Percentiles rank a stretch among this genome's conserved stretches.
phyloP scores from a whole-genome alignment of 768 basidiomycete species.

The Phanerodontia chrysosporium region DNA sequence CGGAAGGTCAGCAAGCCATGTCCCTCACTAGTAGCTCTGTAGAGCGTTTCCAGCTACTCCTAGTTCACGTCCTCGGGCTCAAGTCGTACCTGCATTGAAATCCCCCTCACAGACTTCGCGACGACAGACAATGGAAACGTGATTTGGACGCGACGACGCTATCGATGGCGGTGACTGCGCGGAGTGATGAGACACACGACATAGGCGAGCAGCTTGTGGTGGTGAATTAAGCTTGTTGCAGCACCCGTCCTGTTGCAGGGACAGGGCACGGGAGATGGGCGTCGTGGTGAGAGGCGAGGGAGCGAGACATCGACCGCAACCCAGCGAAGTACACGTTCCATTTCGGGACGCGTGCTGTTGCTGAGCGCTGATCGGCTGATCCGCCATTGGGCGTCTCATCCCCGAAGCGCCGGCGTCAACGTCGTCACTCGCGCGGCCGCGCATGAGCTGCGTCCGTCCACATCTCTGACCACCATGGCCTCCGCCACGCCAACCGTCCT shows the following conservation, averaged over 20 bases:
- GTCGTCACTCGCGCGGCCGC: neutral
- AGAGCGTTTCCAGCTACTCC: neutral
- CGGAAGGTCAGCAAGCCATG: neutral
- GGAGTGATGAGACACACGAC: neutral
- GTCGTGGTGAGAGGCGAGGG: neutral
- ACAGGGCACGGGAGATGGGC: neutral
- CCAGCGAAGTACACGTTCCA: neutral
- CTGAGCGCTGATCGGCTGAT: neutral
- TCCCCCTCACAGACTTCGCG: neutral
- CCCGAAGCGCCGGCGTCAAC: neutral
- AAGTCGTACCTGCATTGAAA: neutral
- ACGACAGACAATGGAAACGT: neutral
- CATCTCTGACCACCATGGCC: constrained; percentile 43
- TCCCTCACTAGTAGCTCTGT: neutral
- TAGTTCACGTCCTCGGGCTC: neutral
- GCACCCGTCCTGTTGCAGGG: neutral
- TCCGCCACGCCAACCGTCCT: constrained; percentile 67
- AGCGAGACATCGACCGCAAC: neutral
- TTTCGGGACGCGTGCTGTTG: neutral
- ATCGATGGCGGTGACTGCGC: constrained; percentile 1
- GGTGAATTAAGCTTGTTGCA: neutral
- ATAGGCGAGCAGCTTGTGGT: neutral
- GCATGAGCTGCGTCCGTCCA: neutral
- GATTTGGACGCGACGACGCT: neutral
- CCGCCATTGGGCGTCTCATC: neutral